Conservation (phyloP, 129 eudicot species). For the Lonicera japonica region DNA sequence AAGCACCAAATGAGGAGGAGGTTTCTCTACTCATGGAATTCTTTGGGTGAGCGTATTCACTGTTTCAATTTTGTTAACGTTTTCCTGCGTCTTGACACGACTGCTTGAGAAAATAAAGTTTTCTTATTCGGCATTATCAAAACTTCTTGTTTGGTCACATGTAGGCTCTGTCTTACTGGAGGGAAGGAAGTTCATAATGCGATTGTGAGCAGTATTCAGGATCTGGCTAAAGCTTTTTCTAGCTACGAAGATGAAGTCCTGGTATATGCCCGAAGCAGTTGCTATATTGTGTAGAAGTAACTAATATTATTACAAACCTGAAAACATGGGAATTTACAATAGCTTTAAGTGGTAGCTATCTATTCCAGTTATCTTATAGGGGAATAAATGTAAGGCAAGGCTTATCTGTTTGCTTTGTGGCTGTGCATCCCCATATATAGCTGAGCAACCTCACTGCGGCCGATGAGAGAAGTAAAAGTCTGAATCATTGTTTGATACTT, state of each 20-base stretch:
- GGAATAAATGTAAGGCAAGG: neutral
- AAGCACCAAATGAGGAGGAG: conserved; percentile 90
- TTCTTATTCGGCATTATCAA: neutral
- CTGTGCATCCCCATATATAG: no score
- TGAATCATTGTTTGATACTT: no score
- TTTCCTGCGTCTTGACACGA: conserved; percentile 2
- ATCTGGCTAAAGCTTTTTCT: conserved; percentile 78
- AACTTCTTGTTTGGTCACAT: conserved; percentile 4
- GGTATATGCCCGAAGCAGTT: conserved; percentile 35
- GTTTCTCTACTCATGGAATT: conserved; percentile 79
- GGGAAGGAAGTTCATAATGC: conserved; percentile 96
- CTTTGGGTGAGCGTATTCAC: conserved; percentile 48
- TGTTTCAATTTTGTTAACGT: conserved; percentile 6
- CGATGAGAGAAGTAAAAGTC: no score
- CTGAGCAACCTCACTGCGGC: no score
- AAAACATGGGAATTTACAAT: neutral
- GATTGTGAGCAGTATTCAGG: conserved; percentile 95
- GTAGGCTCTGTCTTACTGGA: conserved; percentile 90
- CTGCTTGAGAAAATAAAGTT: conserved; percentile 1
- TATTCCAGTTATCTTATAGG: neutral
- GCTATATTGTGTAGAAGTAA: conserved; percentile 4
- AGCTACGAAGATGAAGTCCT: conserved; percentile 86
- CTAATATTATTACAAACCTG: neutral
- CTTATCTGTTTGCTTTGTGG: neutral
- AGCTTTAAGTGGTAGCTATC: neutral